Evolutionary conservation across 2,329 filamentous ascomycete species (phyloP).

Genomic region (Fusarium phyllophilum): DNA sequence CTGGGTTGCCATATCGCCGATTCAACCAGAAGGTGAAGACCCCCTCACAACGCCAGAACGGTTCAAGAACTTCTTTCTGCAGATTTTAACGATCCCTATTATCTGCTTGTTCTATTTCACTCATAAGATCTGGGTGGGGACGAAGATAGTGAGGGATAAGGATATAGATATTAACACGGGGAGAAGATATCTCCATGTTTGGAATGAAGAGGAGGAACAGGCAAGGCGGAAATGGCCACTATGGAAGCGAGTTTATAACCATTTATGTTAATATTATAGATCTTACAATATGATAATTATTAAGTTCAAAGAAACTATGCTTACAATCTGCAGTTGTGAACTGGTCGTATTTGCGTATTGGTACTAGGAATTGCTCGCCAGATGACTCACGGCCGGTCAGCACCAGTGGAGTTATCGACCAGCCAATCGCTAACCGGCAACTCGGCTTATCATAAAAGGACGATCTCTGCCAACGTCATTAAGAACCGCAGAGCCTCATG

Average conservation of each 20-base stretch:
- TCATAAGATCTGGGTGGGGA: constrained; percentile 80
- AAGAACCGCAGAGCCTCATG: not conserved
- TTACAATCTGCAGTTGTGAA: not conserved
- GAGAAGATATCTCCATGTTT: constrained; percentile 82
- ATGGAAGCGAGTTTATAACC: constrained; percentile 80
- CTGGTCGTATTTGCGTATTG: not conserved
- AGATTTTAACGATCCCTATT: constrained; percentile 75
- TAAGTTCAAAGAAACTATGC: fast-evolving
- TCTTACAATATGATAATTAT: not conserved
- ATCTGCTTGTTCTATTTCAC: constrained; percentile 73
- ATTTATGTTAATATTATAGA: constrained; percentile 65
- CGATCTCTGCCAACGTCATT: not conserved
- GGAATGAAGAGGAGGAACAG: constrained; percentile 74
- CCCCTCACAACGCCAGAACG: constrained; percentile 51
- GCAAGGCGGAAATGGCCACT: constrained; percentile 76
- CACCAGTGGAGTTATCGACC: not conserved
- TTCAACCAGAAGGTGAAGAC: constrained; percentile 46
- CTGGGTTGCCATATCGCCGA: constrained; percentile 84
- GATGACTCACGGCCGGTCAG: constrained; percentile 16
- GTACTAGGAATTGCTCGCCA: not conserved
- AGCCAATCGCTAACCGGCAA: not conserved
- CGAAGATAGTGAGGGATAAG: constrained; percentile 69
- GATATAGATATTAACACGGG: constrained; percentile 92
- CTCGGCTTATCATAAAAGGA: not conserved
- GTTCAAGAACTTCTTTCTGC: constrained; percentile 73